These are phyloP conservation scores for Ilyonectria destructans DNA, from an alignment of 2,329 filamentous ascomycete genomes.

Conservation along the genomic window DNA sequence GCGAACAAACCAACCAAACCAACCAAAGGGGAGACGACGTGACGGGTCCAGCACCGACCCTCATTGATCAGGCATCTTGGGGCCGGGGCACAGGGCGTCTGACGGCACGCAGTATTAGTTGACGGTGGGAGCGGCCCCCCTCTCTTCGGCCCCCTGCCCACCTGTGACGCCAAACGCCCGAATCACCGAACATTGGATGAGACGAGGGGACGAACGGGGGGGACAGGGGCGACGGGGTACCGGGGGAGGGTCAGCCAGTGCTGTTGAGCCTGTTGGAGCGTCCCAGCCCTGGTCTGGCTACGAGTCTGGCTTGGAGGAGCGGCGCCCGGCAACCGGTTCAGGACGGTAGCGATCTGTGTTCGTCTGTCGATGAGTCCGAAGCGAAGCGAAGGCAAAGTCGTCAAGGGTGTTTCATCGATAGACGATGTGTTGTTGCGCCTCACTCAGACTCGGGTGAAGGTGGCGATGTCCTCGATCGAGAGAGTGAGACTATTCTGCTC, in stretches of 20 bases:
- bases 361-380: not conserved
- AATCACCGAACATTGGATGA: conserved; percentile 46
- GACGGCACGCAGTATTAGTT: conserved; percentile 32
- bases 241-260: conserved; percentile 25
- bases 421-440: not conserved
- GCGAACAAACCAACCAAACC: not conserved
- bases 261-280: conserved; percentile 11
- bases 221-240: conserved; percentile 26
- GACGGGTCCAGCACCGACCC: conserved; percentile 13
- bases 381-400: not conserved
- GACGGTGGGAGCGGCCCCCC: conserved; percentile 38
- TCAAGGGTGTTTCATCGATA: not conserved
- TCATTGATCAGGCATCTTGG: conserved; percentile 17
- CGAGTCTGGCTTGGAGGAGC: conserved; percentile 1
- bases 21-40: conserved; percentile 11
- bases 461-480: too few relatives aligned
- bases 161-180: conserved; percentile 48
- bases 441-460: too few relatives aligned
- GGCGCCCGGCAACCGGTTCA: conserved; percentile 7
- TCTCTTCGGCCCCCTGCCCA: conserved; percentile 36
- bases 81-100: conserved; percentile 30
- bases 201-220: conserved; percentile 28
- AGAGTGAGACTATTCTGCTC: not conserved
- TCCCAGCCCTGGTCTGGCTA: conserved; percentile 21
- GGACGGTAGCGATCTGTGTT: conserved; percentile 3